Base-by-base conservation (phyloP, 2,329 filamentous ascomycete species). In the Claviceps citrina region DNA sequence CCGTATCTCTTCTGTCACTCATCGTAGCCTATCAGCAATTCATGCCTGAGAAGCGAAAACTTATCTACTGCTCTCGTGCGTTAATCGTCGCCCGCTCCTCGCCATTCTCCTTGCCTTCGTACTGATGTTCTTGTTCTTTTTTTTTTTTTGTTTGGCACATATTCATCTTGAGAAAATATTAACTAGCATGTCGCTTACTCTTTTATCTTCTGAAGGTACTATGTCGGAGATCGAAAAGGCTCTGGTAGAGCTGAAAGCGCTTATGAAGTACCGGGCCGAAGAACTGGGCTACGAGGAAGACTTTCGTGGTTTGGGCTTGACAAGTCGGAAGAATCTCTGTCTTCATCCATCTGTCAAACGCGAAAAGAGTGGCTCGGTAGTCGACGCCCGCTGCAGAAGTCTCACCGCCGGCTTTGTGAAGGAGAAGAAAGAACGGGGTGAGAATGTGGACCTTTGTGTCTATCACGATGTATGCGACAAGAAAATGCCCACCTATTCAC, bases 161-260 rank as follows among this genome's bases (percentile, higher is more conserved):
- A n/a, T n/a, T n/a, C n/a, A n/a, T 28, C 16, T 37, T 19, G 8
- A 32, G 4, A 32, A 18, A 5, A 33, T 15, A 10, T 15, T 18
- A 8, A 5, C 12, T 12, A 7, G n/a, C 22, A 15, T 16, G 13
- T 36, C 16, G 27, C 40, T 24, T 25, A 40, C 31, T 24, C n/a
- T 20, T 13, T 13, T 6, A 5, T 32, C 8, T 36, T 20, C 10
- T 22, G 9, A 30, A 77, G 73, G 73, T 65, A 98, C 91, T 42
- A 98, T 98, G 87, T 98, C 91, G 28, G 91, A 98, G 65, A 98
- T 98, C 54, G 91, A 98, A 58, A 98, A 98, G 63, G 91, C 93
- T 0, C 63, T 98, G 39, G 84, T 84, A 8, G 91, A 98, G 61
- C 60, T 98, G 51, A 86, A 91, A 58, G 79, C 78, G 19, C 64